Evolutionary conservation across 768 basidiomycete species (phyloP), one percentile per base, ranked within the genome.

Genomic region (Kwoniella dendrophila): DNA sequence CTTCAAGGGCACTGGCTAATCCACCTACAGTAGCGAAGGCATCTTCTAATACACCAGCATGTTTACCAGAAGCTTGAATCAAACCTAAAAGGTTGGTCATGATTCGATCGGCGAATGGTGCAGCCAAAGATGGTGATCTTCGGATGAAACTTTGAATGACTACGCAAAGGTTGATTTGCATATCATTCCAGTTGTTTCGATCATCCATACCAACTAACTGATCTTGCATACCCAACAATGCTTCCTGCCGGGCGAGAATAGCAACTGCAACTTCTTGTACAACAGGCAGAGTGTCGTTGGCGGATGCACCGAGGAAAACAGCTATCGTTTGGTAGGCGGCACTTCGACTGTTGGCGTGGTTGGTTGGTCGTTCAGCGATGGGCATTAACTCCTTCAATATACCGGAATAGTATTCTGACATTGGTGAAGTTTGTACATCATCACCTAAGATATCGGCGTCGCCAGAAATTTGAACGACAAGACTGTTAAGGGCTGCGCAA

Each of bases 171-270:
- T 95, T 96, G 80, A 91, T 88, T 78, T 96, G 94, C 26, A 99
- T 83, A 77, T 99, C 95, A 74, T 96, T 96, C 93, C 95, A 96
- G 82, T 96, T 99, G 80, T 93, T 94, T 65, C 91, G 87, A 75
- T 99, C 96, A 79, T 99, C 96, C 18, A 87, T 83, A 44, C 96
- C 96, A 38, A 99, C 83, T 59, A 98, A 89, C 81, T 98, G 94
- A 78, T 90, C 91, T 86, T 94, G 71, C 82, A 97, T 86, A 52
- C 80, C 81, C 36, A 98, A 78, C 18, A 99, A 83, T 41, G 88
- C 88, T 72, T 97, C 93, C 86, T 95, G 94, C 40, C 96, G 86
- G 36, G 85, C 82, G n/a, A 99, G 83, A 62, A 95, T 86, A 18
- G 88, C 86, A 38, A 92, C 82, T 30, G 87, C 83, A 6, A 92